Conservation (phyloP, 176 grass and related monocot genomes). For the Miscanthus lutarioriparius region DNA sequence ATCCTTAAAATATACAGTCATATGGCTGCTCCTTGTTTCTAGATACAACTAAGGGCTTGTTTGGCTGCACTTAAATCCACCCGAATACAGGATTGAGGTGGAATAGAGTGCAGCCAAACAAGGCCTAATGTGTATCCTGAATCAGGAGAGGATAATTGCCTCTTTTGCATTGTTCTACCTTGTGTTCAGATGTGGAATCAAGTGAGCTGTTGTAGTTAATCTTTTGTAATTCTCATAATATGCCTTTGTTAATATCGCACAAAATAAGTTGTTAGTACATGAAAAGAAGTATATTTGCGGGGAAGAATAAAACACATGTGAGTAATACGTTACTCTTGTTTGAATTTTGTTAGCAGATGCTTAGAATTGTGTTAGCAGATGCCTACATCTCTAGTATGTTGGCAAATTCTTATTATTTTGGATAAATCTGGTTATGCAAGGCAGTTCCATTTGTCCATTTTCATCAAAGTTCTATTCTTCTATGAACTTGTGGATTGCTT, state of each 20-base stretch:
- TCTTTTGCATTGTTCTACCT: neutral
- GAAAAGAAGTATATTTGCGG: neutral
- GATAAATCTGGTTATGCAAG: neutral
- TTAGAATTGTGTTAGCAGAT: constrained; percentile 1
- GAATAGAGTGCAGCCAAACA: neutral
- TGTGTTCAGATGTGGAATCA: neutral
- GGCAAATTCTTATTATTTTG: neutral
- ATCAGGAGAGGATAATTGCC: neutral
- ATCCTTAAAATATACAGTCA: neutral
- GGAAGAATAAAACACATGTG: neutral
- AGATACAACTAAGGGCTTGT: neutral
- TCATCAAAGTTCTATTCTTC: neutral
- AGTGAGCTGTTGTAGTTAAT: neutral
- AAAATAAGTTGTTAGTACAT: neutral
- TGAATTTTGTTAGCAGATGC: neutral
- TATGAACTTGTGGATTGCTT: neutral
- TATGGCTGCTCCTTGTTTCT: neutral
- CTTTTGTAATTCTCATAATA: neutral
- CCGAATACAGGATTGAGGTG: neutral
- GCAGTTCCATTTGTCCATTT: neutral
- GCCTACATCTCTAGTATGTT: neutral
- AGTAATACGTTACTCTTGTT: constrained; percentile 1
- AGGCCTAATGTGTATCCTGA: neutral
- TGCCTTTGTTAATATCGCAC: neutral
- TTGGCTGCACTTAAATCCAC: neutral